Evolutionary conservation across 331 rosid species (phyloP), one percentile per base, ranked within the genome.

Genomic region (Phaseolus coccineus): DNA sequence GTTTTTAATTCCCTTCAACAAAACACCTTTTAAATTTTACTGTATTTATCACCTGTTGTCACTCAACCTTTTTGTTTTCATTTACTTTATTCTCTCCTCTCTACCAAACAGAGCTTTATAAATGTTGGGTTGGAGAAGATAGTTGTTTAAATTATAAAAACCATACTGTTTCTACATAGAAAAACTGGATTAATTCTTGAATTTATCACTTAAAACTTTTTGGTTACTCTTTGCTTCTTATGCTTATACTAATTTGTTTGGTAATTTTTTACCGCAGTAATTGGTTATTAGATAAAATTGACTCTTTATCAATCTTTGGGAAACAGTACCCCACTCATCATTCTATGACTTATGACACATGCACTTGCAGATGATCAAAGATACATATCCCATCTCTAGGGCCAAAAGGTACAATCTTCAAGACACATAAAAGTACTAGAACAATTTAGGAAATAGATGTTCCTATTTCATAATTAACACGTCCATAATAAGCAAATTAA

Each of bases 401-500:
- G 27, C 46, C 51, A 55, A 15, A 65, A 40, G 53, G 31, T 46
- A 67, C 39, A 12, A 59, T 25, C 63, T 35, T 71, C 10, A 48
- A 63, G 65, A 46, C 71, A 73, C 15, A 44, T 3, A 40, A 8
- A 69, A 79, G 66, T 35, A 58, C 59, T 57, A 47, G 59, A 67
- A 52, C 48, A 70, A 47, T 31, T 44, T 15, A 15, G 50, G 57
- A 37, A 48, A 42, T 57, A 44, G 64, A 71, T 56, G 28, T 68
- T 68, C 61, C 63, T 47, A 24, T 69, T 73, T 82, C 67, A 73
- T 40, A 55, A 50, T 74, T 56, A 28, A 25, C 22, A 58, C 57
- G 19, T 31, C 52, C 33, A 39, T 65, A 72, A 69, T 58, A 69
- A 70, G 63, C 14, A 77, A 76, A 27, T 56, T 24, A 78, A 74